Evolutionary conservation across 257 asterid species (phyloP), one percentile per base, ranked within the genome.

Genomic region (Solanum commersonii): DNA sequence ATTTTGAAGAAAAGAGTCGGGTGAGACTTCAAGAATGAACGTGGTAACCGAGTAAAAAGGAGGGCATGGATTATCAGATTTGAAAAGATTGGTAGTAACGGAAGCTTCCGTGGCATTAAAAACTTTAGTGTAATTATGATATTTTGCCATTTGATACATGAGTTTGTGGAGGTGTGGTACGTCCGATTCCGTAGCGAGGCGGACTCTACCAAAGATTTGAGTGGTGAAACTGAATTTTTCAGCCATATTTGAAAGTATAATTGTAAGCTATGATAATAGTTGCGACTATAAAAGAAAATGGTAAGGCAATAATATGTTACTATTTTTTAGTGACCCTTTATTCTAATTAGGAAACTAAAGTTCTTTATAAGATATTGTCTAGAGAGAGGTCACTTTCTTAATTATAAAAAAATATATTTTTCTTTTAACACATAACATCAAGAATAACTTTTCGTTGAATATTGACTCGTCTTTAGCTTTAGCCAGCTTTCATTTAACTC

Each of bases 91-190:
- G 86, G 93, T 88, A 87, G 95, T 83, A 86, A 94, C 89, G 25
- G 93, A 84, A 13, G 88, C 88, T 67, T 88, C 27, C 37, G 96
- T 94, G 78, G 96, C 94, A 35, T 90, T 84, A 76, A 88, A 93
- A 76, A 94, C 92, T 85, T 94, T 92, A 73, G 92, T 81, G 86
- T 93, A 94, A 79, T 88, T 90, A 88, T 94, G 94, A 90, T 90
- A 93, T 18, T 92, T 91, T 56, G 95, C 98, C 92, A 92, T 90
- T 86, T 94, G 93, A 89, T 94, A 92, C 90, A 94, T 94, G 92
- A 93, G 96, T 76, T 92, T 92, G 93, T 92, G 96, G 88, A 94
- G 93, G 84, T 92, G 92, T 72, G 98, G 94, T 23, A 91, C 94
- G 82, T 93, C 98, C 3, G 84, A 67, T n/a, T 68, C 31, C 20